A percentile compares a stretch with the other conserved stretches of the same genome.
Evolutionary conservation across 2,329 filamentous ascomycete species (phyloP).

Genomic region (Curvularia sp.): DNA sequence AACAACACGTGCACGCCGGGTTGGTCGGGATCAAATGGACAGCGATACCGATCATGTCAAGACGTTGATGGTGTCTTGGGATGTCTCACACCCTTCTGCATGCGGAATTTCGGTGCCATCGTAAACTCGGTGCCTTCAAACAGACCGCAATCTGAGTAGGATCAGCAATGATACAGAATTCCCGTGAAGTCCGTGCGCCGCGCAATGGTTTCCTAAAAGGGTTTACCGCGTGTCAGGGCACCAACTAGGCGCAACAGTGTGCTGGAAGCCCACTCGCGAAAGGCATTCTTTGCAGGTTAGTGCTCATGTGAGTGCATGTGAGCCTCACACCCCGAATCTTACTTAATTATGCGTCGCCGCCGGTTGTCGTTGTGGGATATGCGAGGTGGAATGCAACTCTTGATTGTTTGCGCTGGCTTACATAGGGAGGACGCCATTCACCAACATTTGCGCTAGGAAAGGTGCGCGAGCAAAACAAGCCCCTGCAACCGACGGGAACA

Average conservation of each 20-base stretch:
- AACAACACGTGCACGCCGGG: neutral
- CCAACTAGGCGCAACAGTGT: constrained; percentile 11
- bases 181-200: constrained; percentile 6
- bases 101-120: constrained; percentile 6
- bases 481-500: neutral
- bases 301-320: constrained; percentile 16
- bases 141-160: constrained; percentile 4
- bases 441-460: neutral
- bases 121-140: constrained; percentile 5
- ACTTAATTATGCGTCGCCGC: constrained; percentile 8
- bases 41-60: neutral
- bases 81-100: neutral
- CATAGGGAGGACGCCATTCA: neutral
- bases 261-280: constrained; percentile 19
- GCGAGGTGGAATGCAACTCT: neutral
- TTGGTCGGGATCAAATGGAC: neutral
- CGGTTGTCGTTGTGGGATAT: constrained; percentile 5
- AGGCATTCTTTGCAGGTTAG: constrained; percentile 22
- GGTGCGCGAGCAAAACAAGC: neutral
- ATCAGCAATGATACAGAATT: neutral
- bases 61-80: neutral
- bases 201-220: constrained; percentile 21
- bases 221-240: constrained; percentile 9
- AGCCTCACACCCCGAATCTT: constrained; percentile 1
- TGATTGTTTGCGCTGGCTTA: neutral